phyloP scores from a whole-genome alignment of 1,139 yeast genomes.

The Magnusiomyces sp. region DNA sequence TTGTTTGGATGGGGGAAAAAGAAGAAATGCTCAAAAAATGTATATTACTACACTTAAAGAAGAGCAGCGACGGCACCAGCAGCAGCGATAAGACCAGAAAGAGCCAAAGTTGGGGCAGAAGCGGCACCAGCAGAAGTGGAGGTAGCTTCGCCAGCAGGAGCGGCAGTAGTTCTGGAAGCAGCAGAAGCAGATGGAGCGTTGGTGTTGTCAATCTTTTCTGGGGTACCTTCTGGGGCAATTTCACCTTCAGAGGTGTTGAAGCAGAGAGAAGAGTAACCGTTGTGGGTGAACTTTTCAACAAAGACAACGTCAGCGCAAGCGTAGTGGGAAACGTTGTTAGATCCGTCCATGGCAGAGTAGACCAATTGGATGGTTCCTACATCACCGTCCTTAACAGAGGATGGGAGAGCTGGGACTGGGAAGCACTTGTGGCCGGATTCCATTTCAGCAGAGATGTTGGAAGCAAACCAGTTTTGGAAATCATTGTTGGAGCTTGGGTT shows the following conservation, averaged over 20 bases:
- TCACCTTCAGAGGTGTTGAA: conserved; percentile 35
- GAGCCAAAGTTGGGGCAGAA: conserved; percentile 11
- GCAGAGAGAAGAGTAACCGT: conserved; percentile 31
- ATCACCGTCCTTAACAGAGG: conserved; percentile 31
- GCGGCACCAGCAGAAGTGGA: conserved; percentile 10
- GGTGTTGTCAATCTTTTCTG: conserved; percentile 16
- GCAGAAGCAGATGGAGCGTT: conserved; percentile 20
- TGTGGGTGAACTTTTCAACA: conserved; percentile 31
- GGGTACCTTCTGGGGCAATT: conserved; percentile 20
- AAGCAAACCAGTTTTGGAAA: conserved; percentile 34
- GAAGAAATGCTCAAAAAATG: too few relatives aligned
- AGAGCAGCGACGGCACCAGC: conserved; percentile 19
- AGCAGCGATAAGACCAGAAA: conserved; percentile 15
- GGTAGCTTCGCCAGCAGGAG: conserved; percentile 18
- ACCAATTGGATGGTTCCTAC: conserved; percentile 36
- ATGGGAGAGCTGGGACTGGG: conserved; percentile 35
- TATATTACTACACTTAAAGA: conserved; percentile 6
- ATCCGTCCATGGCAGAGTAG: conserved; percentile 34
- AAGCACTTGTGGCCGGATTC: conserved; percentile 39
- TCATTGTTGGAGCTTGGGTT: conserved; percentile 34
- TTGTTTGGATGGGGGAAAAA: too few relatives aligned
- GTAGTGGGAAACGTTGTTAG: conserved; percentile 33
- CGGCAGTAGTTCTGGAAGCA: conserved; percentile 16
- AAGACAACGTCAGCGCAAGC: conserved; percentile 36
- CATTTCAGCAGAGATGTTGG: conserved; percentile 33